Conservation (phyloP, 2,329 filamentous ascomycete species). For the Colletotrichum abscissum region DNA sequence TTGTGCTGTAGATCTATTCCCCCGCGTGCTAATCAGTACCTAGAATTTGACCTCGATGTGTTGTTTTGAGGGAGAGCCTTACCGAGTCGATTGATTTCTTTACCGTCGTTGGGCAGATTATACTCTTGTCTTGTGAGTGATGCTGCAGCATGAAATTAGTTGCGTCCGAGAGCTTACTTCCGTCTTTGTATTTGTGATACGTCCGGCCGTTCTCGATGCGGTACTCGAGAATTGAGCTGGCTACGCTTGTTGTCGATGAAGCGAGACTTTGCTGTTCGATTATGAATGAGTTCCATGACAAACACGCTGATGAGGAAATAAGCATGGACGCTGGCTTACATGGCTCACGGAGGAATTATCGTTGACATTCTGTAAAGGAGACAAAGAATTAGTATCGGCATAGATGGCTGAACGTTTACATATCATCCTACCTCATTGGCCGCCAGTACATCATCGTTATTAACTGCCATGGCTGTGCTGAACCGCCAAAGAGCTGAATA, state of each 20-base stretch:
- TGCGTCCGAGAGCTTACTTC: background rate
- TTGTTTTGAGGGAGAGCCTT: background rate
- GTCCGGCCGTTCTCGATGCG: slow-evolving; percentile 48
- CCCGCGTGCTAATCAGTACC: background rate
- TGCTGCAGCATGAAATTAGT: too few relatives aligned
- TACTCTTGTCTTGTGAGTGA: background rate
- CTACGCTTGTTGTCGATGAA: background rate
- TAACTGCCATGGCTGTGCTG: background rate
- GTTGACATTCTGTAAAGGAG: background rate
- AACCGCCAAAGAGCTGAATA: too few relatives aligned
- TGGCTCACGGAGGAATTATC: background rate
- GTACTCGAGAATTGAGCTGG: background rate
- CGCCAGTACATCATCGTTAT: background rate
- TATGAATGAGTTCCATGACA: background rate
- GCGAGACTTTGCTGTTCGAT: background rate
- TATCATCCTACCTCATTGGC: background rate
- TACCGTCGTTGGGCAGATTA: background rate
- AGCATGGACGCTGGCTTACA: background rate
- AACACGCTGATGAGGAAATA: too few relatives aligned
- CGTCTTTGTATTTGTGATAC: slow-evolving; percentile 44
- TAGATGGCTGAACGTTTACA: background rate
- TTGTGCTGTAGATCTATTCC: background rate
- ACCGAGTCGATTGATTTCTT: slow-evolving; percentile 1
- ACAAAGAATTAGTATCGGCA: too few relatives aligned
- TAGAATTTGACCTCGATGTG: too few relatives aligned